phyloP scores from a whole-genome alignment of 139 green algal species.

The Diplosphaera chodatii region DNA sequence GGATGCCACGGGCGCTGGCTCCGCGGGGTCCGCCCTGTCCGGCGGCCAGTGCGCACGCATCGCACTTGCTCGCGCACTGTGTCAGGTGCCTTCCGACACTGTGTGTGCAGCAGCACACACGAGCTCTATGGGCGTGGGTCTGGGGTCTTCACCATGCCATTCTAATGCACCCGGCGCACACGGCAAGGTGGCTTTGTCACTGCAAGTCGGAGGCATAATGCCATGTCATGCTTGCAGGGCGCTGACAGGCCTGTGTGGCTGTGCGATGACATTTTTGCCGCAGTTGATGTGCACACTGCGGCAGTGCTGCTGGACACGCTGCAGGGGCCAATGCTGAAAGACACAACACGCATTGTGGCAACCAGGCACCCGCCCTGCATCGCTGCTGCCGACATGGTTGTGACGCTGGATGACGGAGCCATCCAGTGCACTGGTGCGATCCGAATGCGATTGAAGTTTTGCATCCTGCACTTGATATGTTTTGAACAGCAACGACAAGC shows the following conservation, averaged over 20 bases:
- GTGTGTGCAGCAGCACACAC: too few species aligned
- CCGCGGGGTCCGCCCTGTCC: slow-evolving; percentile 40
- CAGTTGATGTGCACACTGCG: slow-evolving; percentile 51
- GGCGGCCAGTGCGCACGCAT: slow-evolving; percentile 51
- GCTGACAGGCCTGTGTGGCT: slow-evolving; percentile 32
- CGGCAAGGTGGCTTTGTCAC: too few species aligned
- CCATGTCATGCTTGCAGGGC: too few species aligned
- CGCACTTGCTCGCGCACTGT: slow-evolving; percentile 60
- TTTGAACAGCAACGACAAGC: too few species aligned
- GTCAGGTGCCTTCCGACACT: slow-evolving; percentile 39
- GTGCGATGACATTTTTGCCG: slow-evolving; percentile 59
- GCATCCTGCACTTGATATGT: too few species aligned
- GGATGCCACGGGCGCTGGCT: slow-evolving; percentile 47
- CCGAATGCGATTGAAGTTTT: neutral
- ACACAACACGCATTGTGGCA: slow-evolving; percentile 42
- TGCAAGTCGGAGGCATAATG: too few species aligned
- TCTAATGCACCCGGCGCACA: too few species aligned
- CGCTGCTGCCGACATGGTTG: slow-evolving; percentile 25
- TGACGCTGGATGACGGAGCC: slow-evolving; percentile 19
- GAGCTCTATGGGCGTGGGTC: too few species aligned
- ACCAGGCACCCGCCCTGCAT: slow-evolving; percentile 31
- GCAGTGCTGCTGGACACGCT: slow-evolving; percentile 35
- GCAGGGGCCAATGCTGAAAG: slow-evolving; percentile 25
- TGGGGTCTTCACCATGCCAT: too few species aligned
- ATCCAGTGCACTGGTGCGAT: slow-evolving; percentile 7